phyloP scores from a whole-genome alignment of 192 early-diverging fungal genomes.

The Coemansia sp. region DNA sequence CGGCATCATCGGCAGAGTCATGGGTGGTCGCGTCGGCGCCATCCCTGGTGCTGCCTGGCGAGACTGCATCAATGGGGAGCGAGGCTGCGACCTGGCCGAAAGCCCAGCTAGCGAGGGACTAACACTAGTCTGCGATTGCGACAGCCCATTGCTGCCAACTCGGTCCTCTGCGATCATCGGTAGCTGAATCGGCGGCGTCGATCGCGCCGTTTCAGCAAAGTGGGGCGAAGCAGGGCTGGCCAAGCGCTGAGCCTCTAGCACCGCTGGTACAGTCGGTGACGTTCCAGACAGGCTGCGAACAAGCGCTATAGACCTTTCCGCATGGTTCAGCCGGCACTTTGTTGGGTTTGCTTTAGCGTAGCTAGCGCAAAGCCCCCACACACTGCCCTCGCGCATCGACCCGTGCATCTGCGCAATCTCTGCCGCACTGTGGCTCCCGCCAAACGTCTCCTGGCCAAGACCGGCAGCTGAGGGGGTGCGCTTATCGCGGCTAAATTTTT shows the following conservation, averaged over 20 bases:
- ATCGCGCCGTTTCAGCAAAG: slow-evolving; percentile 2
- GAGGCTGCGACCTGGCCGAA: slow-evolving; percentile 15
- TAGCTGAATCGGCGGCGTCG: slow-evolving; percentile 18
- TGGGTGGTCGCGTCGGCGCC: not conserved
- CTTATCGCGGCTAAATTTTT: slow-evolving; percentile 36
- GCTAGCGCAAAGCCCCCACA: slow-evolving; percentile 34
- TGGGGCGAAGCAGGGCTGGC: not conserved
- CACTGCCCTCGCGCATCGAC: slow-evolving; percentile 20
- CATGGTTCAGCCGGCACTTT: slow-evolving; percentile 30
- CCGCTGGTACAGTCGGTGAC: not conserved
- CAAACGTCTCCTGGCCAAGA: slow-evolving; percentile 11
- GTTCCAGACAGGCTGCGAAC: slow-evolving; percentile 10
- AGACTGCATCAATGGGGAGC: slow-evolving; percentile 35
- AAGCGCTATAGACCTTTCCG: slow-evolving; percentile 30
- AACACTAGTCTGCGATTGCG: slow-evolving; percentile 10
- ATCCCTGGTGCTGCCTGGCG: not conserved
- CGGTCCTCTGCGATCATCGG: slow-evolving; percentile 29
- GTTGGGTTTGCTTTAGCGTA: slow-evolving; percentile 15
- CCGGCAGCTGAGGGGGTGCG: not conserved
- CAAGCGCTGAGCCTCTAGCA: not conserved
- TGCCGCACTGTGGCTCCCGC: slow-evolving; percentile 31
- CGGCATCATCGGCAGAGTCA: slow-evolving; percentile 12
- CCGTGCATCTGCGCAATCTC: slow-evolving; percentile 49
- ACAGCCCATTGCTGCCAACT: slow-evolving; percentile 30
- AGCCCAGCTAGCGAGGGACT: slow-evolving; percentile 9